A percentile compares a stretch with the other conserved stretches of the same genome.
Evolutionary conservation across 352 stramenopile genomes (phyloP).

Genomic region (Aphanomyces stellatus): DNA sequence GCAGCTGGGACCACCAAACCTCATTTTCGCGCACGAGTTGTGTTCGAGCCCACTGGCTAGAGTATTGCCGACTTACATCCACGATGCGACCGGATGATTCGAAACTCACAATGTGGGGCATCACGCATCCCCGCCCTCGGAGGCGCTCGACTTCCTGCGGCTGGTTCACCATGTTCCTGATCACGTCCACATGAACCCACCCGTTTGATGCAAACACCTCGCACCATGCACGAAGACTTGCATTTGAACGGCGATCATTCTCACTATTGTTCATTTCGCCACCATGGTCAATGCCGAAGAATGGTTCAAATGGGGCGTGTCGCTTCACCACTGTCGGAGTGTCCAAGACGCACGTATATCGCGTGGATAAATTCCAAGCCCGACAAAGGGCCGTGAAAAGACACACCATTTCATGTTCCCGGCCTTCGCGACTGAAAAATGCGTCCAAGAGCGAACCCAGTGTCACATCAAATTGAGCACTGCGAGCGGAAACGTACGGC

Average conservation of each 20-base stretch:
- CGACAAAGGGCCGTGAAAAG: slow-evolving; percentile 62
- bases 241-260: neutral
- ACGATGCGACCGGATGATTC: slow-evolving; percentile 37
- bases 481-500: neutral
- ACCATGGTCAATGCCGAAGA: slow-evolving; percentile 15
- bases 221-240: slow-evolving; percentile 44
- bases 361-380: slow-evolving; percentile 37
- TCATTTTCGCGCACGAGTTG: slow-evolving; percentile 42
- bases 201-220: slow-evolving; percentile 42
- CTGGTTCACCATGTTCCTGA: slow-evolving; percentile 35
- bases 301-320: neutral
- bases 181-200: slow-evolving; percentile 57
- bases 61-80: slow-evolving; percentile 63
- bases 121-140: slow-evolving; percentile 34
- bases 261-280: slow-evolving; percentile 8
- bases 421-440: slow-evolving; percentile 39
- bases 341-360: slow-evolving; percentile 22
- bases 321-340: neutral
- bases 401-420: slow-evolving; percentile 39
- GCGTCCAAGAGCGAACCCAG: slow-evolving; percentile 41
- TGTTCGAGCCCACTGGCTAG: slow-evolving; percentile 51
- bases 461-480: slow-evolving; percentile 23
- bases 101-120: slow-evolving; percentile 60
- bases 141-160: slow-evolving; percentile 43
- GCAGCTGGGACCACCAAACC: slow-evolving; percentile 36